Evolutionary conservation across 495 filamentous ascomycete genomes (phyloP).

Genomic region (Trypethelium eluteriae): DNA sequence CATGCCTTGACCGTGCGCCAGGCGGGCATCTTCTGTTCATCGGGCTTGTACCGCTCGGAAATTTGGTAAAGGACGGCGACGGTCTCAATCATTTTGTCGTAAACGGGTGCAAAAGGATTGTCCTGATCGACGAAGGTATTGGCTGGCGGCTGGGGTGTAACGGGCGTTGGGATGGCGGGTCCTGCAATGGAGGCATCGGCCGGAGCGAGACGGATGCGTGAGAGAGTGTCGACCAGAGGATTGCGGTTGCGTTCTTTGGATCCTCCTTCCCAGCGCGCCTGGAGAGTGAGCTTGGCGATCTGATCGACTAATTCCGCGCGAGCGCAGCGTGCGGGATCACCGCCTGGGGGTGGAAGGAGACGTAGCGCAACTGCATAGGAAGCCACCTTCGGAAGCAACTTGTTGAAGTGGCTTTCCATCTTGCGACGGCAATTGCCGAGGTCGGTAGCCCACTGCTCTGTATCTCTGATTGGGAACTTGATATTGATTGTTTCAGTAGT

Average conservation of each 20-base stretch:
- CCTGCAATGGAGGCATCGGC: not conserved
- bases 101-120: not conserved
- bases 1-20: slow-evolving; percentile 1
- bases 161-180: not conserved
- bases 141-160: not conserved
- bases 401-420: not conserved
- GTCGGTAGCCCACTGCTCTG: not conserved
- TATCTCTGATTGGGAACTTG: not conserved
- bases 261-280: not conserved
- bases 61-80: not conserved
- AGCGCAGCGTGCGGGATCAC: not conserved
- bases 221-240: not conserved
- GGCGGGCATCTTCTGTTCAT: not conserved
- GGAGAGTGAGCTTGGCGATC: not conserved
- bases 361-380: not conserved
- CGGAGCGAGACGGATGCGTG: not conserved
- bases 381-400: not conserved
- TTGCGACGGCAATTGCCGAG: not conserved
- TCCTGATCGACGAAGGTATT: not conserved
- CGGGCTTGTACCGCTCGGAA: not conserved
- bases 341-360: not conserved
- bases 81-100: not conserved
- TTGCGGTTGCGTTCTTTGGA: not conserved
- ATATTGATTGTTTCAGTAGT: not conserved
- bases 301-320: not conserved